phyloP scores from a whole-genome alignment of 2,329 filamentous ascomycete genomes.

The Pseudogymnoascus sp. region DNA sequence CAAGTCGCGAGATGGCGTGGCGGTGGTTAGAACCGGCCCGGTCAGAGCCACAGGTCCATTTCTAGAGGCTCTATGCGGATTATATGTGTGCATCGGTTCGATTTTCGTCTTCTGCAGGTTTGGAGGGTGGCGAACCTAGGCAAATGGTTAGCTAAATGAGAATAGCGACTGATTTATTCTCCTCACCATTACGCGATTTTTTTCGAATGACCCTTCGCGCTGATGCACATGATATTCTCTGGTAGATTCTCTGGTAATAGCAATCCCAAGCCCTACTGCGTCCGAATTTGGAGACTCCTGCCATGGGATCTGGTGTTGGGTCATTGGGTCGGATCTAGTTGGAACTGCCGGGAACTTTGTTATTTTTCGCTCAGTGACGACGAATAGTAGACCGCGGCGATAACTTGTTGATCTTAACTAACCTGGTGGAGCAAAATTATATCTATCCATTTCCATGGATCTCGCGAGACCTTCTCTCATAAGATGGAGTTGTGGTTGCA shows the following conservation, averaged over 20 bases:
- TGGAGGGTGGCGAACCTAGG: not conserved
- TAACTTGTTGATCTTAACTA: not conserved
- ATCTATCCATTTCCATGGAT: not conserved
- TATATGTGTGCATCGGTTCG: not conserved
- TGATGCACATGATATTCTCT: not conserved
- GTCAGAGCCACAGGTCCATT: not conserved
- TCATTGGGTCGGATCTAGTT: not conserved
- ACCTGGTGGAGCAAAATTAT: not conserved
- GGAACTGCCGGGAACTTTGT: not conserved
- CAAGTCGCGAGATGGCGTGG: not conserved
- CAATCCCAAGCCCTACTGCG: not conserved
- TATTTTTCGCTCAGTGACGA: not conserved
- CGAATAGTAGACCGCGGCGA: not conserved
- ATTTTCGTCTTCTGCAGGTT: not conserved
- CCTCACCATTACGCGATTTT: not conserved
- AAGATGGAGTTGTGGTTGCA: not conserved
- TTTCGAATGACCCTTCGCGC: not conserved
- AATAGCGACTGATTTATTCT: not conserved
- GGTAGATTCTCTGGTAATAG: not conserved
- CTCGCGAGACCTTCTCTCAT: not conserved
- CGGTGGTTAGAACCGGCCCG: not conserved
- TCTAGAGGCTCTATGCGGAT: not conserved
- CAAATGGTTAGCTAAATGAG: not conserved
- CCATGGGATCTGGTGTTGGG: not conserved
- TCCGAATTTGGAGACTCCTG: not conserved